Conservation (phyloP, 176 grass and related monocot species). For the Oropetium thomaeum region DNA sequence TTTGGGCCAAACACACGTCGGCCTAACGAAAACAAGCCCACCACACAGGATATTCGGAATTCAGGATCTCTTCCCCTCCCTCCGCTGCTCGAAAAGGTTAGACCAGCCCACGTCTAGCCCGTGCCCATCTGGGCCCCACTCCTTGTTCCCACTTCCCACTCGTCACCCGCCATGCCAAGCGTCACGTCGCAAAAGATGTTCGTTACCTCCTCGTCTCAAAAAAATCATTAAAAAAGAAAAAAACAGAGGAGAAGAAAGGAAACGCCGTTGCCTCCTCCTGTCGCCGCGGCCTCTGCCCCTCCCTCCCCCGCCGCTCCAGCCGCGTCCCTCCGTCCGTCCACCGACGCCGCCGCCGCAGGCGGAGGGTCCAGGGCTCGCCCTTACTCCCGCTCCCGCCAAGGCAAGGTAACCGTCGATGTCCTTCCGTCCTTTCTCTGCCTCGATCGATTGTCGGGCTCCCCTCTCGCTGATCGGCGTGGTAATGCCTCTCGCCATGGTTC, state of each 20-base stretch:
- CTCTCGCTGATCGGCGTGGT: constrained; percentile 4
- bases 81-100: not conserved
- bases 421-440: not conserved
- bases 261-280: constrained; percentile 26
- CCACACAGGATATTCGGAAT: not conserved
- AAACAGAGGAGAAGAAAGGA: not conserved
- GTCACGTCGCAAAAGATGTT: not conserved
- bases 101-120: constrained; percentile 1
- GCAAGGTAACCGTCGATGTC: constrained; percentile 15
- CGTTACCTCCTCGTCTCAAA: not conserved
- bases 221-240: not conserved
- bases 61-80: not conserved
- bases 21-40: not conserved
- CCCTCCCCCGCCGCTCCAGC: not conserved
- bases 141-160: not conserved
- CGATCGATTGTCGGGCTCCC: not conserved
- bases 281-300: not conserved
- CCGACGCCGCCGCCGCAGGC: not conserved
- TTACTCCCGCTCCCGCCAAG: not conserved
- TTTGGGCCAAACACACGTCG: not conserved
- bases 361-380: not conserved
- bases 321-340: not conserved
- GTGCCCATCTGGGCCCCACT: constrained; percentile 9
- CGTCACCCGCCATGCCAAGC: not conserved
- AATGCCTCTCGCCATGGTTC: not conserved